Evolutionary conservation across 371 early-diverging fungal genomes (phyloP).

Genomic region (Actinomortierella wolfii): DNA sequence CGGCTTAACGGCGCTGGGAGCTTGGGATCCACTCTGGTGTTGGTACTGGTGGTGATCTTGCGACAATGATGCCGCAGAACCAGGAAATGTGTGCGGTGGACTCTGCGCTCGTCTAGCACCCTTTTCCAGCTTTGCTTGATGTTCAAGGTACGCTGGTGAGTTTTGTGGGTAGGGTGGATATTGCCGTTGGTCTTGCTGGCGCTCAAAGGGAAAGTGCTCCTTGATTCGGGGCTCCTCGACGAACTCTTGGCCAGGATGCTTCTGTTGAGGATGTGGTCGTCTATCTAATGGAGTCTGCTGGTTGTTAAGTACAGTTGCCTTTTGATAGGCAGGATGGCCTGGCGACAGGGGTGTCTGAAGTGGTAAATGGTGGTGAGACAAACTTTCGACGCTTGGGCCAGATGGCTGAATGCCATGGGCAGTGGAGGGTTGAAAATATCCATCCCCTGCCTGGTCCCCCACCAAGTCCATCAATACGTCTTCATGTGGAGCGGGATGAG

Average conservation of each 20-base stretch:
- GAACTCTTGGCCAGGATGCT: conserved; percentile 3
- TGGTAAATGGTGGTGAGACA: conserved; percentile 13
- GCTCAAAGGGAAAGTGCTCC: not conserved
- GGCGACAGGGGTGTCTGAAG: conserved; percentile 12
- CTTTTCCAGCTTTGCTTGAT: too few relatives aligned
- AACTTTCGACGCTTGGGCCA: conserved; percentile 1
- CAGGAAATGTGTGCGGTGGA: too few relatives aligned
- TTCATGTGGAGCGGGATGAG: too few relatives aligned
- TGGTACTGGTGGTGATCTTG: conserved; percentile 8
- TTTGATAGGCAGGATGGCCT: conserved; percentile 23
- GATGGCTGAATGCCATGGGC: not conserved
- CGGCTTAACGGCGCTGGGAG: not conserved
- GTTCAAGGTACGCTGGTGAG: too few relatives aligned
- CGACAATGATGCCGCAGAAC: too few relatives aligned
- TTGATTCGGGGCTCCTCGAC: not conserved
- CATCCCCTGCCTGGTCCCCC: conserved; percentile 1
- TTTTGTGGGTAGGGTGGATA: conserved; percentile 1
- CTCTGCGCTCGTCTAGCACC: too few relatives aligned
- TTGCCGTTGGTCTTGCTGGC: not conserved
- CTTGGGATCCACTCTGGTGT: conserved; percentile 4
- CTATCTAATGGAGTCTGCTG: conserved; percentile 9
- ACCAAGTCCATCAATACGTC: too few relatives aligned
- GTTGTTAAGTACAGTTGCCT: conserved; percentile 14
- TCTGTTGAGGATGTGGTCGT: not conserved
- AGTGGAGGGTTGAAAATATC: conserved; percentile 10